Evolutionary conservation across 345 rosid species (phyloP).

Genomic region (Acer saccharum): DNA sequence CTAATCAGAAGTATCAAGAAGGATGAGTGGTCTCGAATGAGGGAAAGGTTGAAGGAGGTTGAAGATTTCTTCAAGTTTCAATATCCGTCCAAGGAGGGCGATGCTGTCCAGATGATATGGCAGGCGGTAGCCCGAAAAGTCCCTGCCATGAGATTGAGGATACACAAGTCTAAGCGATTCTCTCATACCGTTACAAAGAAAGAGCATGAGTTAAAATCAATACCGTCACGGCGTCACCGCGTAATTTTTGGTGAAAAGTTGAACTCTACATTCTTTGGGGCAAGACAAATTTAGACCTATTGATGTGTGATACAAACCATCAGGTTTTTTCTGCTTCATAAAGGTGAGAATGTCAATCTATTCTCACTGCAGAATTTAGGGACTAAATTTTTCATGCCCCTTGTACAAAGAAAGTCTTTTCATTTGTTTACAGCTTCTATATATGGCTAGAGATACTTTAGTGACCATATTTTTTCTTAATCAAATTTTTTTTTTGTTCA

Average conservation of each 20-base stretch:
- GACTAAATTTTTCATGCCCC: background rate
- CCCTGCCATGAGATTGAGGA: constrained; percentile 58
- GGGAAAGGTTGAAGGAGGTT: constrained; percentile 62
- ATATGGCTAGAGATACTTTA: constrained; percentile 8
- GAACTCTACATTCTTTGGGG: background rate
- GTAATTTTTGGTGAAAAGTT: constrained; percentile 56
- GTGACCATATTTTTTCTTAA: background rate
- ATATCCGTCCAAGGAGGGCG: constrained; percentile 62
- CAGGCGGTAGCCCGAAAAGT: constrained; percentile 79
- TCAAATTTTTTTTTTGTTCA: too few relatives aligned
- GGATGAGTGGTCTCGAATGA: constrained; percentile 81
- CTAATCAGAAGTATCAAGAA: constrained; percentile 60
- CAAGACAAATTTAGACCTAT: constrained; percentile 13
- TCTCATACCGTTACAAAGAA: constrained; percentile 23
- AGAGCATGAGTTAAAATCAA: constrained; percentile 29
- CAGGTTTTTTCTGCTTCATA: background rate
- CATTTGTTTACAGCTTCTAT: constrained; percentile 5
- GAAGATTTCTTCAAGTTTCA: constrained; percentile 59
- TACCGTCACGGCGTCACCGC: constrained; percentile 44
- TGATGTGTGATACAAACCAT: background rate
- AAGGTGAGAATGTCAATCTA: constrained; percentile 19
- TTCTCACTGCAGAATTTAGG: constrained; percentile 22
- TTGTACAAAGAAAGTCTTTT: constrained; percentile 19
- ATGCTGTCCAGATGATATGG: constrained; percentile 95
- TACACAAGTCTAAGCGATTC: constrained; percentile 64